Base-by-base conservation (phyloP, 73 alveolate species). In the Effrenium voratum region DNA sequence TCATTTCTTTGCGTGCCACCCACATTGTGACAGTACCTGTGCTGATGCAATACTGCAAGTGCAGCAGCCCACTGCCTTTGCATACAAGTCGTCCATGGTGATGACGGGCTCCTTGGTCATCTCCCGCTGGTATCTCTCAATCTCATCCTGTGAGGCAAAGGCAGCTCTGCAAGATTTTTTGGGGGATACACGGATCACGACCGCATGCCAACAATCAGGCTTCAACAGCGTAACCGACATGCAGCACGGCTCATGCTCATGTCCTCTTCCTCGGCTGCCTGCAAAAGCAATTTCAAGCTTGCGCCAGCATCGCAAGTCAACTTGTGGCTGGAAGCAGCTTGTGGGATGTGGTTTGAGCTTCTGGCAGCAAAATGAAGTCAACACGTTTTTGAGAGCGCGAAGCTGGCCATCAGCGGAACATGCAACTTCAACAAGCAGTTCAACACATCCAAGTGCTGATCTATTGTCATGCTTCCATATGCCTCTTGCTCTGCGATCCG, bases 71-170 rank as follows among this genome's bases (percentile, higher is more conserved):
- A 32, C 45, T 16, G 70, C 95, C 49, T 36, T 46, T 5, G 97
- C 97, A 34, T 90, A 90, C 57, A 90, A 59, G 59, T 68, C 76
- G 44, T 90, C 97, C 97, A 90, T 90, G 57, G 97, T 90, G 97
- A 90, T 59, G 52, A 44, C 38, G 5, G 97, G 97, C 87, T 90
- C 97, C 76, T 70, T 68, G 36, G 55, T 75, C 87, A 90, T 28
- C 75, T 90, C 97, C 22, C 92, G 75, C 49, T 82, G 76, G 43
- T 90, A 70, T 22, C 97, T 49, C 41, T 68, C 87, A 46, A 90
- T 75, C 75, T 90, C 97, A 88, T 88, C 95, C 72, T 88, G 81
- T 26, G 50, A 79, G 41, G 43, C 83, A 50, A 70, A 50, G 12
- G 77, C 80, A 75, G 8, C 36, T 0, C 8, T 30, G 2, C 16